These are phyloP conservation scores for Suhomyces bolitotheri DNA, from an alignment of 1,139 yeast species.

Conservation along the genomic window DNA sequence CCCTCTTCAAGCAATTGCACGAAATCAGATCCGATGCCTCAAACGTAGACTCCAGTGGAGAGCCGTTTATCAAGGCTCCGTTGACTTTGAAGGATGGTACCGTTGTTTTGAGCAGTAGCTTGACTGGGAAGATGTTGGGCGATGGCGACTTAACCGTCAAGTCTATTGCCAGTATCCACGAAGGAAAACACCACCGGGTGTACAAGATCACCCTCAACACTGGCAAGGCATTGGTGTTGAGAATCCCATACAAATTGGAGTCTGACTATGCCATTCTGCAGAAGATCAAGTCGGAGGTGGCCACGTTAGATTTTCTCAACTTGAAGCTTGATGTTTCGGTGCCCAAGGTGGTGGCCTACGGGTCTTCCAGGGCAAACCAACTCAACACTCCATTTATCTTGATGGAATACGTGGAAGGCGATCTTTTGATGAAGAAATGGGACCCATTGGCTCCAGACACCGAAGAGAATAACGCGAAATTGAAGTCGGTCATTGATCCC, in stretches of 20 bases:
- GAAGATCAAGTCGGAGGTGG: conserved; percentile 85
- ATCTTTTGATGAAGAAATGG: conserved; percentile 85
- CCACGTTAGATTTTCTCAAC: conserved; percentile 80
- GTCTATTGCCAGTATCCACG: conserved; percentile 82
- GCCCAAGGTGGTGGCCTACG: conserved; percentile 78
- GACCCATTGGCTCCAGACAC: conserved; percentile 63
- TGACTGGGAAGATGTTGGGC: conserved; percentile 43
- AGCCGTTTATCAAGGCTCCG: conserved; percentile 35
- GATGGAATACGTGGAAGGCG: conserved; percentile 78
- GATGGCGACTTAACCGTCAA: conserved; percentile 50
- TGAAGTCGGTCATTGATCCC: conserved; percentile 60
- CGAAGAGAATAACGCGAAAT: conserved; percentile 39
- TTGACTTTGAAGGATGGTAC: conserved; percentile 42
- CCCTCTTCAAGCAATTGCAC: conserved; percentile 44
- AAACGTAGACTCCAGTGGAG: conserved; percentile 27
- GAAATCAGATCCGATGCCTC: conserved; percentile 26
- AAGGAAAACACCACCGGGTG: conserved; percentile 89
- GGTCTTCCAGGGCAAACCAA: conserved; percentile 59
- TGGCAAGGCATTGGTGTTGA: conserved; percentile 63
- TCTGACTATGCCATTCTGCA: conserved; percentile 62
- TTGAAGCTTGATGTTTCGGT: conserved; percentile 56
- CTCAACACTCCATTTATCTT: conserved; percentile 74
- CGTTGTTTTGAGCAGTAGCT: conserved; percentile 47
- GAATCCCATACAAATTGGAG: conserved; percentile 81
- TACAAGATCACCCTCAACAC: conserved; percentile 69